Conservation (phyloP, 1,284 basidiomycete genomes). For the Pseudozyma sp. region DNA sequence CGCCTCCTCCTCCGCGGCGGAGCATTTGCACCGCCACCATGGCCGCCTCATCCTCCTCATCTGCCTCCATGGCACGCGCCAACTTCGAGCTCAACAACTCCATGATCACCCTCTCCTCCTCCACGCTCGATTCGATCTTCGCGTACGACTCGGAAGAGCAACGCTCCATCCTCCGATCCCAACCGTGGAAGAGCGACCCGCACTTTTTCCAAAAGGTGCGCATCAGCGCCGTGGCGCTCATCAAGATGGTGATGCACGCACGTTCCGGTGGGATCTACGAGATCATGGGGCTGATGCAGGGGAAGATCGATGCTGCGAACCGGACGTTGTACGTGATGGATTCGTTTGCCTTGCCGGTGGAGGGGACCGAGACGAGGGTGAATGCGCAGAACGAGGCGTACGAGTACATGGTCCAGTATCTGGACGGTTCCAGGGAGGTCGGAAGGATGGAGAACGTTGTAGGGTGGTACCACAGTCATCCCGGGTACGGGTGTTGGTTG, state of each 20-base stretch:
- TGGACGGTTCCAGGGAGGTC: conserved; percentile 82
- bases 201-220: conserved; percentile 93
- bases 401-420: conserved; percentile 98
- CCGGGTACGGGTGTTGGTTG: conserved; percentile 99
- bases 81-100: conserved; percentile 87
- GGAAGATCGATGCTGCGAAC: conserved; percentile 86
- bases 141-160: conserved; percentile 80
- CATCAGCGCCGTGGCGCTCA: conserved; percentile 92
- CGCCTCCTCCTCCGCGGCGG: no score
- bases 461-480: conserved; percentile 99
- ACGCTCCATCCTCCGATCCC: conserved; percentile 77
- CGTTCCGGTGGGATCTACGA: conserved; percentile 96
- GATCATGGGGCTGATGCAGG: conserved; percentile 99
- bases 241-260: conserved; percentile 99
- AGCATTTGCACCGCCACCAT: background rate
- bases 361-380: conserved; percentile 98
- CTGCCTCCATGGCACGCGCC: conserved; percentile 75
- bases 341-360: conserved; percentile 94
- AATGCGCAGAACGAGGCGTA: conserved; percentile 96
- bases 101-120: conserved; percentile 70
- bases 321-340: conserved; percentile 86
- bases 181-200: conserved; percentile 89
- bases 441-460: conserved; percentile 86
- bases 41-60: conserved; percentile 12
- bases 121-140: conserved; percentile 62